Evolutionary conservation across 73 alveolate genomes (phyloP), one percentile per base, ranked within the genome.

Genomic region (Paramecium biaurelia): DNA sequence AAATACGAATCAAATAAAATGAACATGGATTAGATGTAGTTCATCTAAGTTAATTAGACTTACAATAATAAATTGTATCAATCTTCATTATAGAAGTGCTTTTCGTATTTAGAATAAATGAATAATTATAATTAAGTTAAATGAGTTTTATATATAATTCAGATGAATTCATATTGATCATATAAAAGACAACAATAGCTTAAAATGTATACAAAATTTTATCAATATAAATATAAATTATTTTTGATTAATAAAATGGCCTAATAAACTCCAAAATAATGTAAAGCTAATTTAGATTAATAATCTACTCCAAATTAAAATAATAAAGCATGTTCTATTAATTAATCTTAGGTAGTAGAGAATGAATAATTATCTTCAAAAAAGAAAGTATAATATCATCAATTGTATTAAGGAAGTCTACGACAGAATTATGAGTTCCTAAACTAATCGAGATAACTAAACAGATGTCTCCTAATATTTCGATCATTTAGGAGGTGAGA

Each of bases 401-500:
- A 12, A 32, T 30, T 14, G 1, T 53, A 26, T 63, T 63, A 23
- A 63, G 84, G 84, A 63, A 24, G 84, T 63, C 24, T 63, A 63
- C 28, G 84, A 63, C 5, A 63, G 84, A 30, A 30, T 63, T 5
- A 63, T 63, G 84, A 63, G 84, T 63, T 63, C 84, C 28, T 63
- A 63, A 63, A 63, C 84, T 7, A 63, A 63, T 26, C 18, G 84
- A 63, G 84, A 63, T 32, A 63, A 63, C 28, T 63, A 63, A 63
- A 30, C 84, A 63, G 84, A 63, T 23, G 45, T 63, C 21, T 63
- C 84, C 9, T 63, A 63, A 26, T 79, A 79, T 34, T 79, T 42
- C 24, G 90, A 79, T 21, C 90, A 79, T 47, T 45, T 79, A 41
- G 90, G 90, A 18, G 90, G 87, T 74, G 38, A 37, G 23, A 34